A percentile compares a stretch with the other conserved stretches of the same genome.
Evolutionary conservation across 495 filamentous ascomycete species (phyloP).

Genomic region (Podospora bellae-mahoneyi): DNA sequence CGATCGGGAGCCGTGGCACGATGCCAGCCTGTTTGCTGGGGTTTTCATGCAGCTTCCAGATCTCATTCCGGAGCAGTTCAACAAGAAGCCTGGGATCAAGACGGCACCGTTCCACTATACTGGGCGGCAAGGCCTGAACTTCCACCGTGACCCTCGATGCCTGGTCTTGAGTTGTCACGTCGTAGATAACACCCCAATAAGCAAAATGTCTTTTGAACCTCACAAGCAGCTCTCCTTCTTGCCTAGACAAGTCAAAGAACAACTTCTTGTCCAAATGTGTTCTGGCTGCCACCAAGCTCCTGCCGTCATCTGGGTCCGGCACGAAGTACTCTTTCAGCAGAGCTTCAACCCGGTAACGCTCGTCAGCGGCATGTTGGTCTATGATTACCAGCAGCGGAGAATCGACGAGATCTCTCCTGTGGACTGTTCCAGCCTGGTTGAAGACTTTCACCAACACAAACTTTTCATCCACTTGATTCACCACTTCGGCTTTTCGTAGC

Average conservation of each 20-base stretch:
- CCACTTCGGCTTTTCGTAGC: slow-evolving; percentile 60
- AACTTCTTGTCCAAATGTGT: slow-evolving; percentile 50
- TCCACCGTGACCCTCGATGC: slow-evolving; percentile 34
- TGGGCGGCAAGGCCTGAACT: slow-evolving; percentile 60
- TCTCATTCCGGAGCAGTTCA: slow-evolving; percentile 69
- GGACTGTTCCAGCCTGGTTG: not conserved
- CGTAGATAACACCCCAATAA: slow-evolving; percentile 71
- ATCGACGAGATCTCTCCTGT: not conserved
- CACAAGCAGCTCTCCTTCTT: slow-evolving; percentile 57
- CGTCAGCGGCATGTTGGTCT: slow-evolving; percentile 94
- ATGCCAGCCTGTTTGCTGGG: slow-evolving; percentile 14
- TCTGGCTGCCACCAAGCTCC: slow-evolving; percentile 18
- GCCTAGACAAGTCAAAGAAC: slow-evolving; percentile 55
- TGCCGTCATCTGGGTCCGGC: not conserved
- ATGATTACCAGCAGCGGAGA: slow-evolving; percentile 62
- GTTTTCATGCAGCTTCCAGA: slow-evolving; percentile 53
- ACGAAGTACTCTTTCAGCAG: slow-evolving; percentile 50
- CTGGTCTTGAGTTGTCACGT: slow-evolving; percentile 15
- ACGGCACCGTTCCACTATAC: slow-evolving; percentile 72
- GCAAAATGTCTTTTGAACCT: slow-evolving; percentile 55
- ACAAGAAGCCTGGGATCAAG: slow-evolving; percentile 64
- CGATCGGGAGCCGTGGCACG: not conserved
- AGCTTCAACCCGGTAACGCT: slow-evolving; percentile 75
- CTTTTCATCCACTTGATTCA: slow-evolving; percentile 85
- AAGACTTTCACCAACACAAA: slow-evolving; percentile 72